Evolutionary conservation across 176 grass and related monocot species (phyloP).

Genomic region (Chrysopogon serrulatus): DNA sequence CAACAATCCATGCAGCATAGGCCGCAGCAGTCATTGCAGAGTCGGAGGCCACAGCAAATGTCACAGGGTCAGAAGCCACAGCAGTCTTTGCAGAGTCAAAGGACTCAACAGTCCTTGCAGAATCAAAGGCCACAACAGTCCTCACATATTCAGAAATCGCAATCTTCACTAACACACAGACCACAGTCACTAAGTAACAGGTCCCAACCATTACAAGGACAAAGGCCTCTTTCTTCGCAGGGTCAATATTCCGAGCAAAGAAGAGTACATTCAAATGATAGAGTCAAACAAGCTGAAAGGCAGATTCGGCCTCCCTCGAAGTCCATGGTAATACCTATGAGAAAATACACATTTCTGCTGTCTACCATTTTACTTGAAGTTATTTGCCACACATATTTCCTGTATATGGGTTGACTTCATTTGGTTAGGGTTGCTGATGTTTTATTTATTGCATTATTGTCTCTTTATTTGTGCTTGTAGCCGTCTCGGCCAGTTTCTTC

Average conservation of each 20-base stretch:
- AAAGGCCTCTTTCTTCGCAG: slow-evolving; percentile 45
- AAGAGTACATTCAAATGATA: slow-evolving; percentile 48
- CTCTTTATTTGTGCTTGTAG: slow-evolving; percentile 19
- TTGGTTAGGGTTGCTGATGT: neutral
- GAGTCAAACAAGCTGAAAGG: slow-evolving; percentile 37
- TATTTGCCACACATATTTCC: neutral
- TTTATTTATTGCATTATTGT: neutral
- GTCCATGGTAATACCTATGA: slow-evolving; percentile 45
- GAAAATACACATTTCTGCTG: neutral
- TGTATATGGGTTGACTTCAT: neutral
- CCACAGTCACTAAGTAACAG: slow-evolving; percentile 30
- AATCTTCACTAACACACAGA: slow-evolving; percentile 32
- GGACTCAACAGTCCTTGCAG: neutral
- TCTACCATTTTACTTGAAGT: neutral
- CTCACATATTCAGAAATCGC: slow-evolving; percentile 20
- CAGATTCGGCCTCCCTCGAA: slow-evolving; percentile 37
- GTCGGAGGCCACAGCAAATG: neutral
- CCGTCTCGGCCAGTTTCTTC: slow-evolving; percentile 39
- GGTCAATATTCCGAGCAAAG: slow-evolving; percentile 47
- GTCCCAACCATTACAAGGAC: slow-evolving; percentile 9
- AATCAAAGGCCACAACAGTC: slow-evolving; percentile 32
- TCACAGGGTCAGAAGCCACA: slow-evolving; percentile 15
- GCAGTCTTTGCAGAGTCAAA: neutral
- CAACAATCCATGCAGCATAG: slow-evolving; percentile 2
- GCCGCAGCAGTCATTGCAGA: slow-evolving; percentile 19